phyloP scores from a whole-genome alignment of 202 grass and related monocot genomes.

The Alloteropsis angusta region DNA sequence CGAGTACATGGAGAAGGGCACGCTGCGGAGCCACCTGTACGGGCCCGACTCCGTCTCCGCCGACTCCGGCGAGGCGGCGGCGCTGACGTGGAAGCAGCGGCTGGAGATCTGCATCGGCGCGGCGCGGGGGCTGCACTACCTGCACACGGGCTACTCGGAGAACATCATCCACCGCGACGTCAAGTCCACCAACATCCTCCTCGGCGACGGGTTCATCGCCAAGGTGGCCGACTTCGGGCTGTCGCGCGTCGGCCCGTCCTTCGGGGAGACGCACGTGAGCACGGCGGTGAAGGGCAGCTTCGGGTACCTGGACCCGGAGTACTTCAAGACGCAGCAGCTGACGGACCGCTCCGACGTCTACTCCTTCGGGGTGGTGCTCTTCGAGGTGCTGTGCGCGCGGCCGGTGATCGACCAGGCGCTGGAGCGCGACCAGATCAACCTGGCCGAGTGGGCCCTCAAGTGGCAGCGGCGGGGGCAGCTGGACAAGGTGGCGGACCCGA shows the following conservation, averaged over 20 bases:
- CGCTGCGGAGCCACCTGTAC: slow-evolving; percentile 62
- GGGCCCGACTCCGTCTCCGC: not conserved
- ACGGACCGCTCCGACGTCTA: slow-evolving; percentile 84
- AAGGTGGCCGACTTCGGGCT: slow-evolving; percentile 93
- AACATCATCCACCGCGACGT: slow-evolving; percentile 94
- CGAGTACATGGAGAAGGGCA: slow-evolving; percentile 88
- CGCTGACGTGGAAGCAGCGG: slow-evolving; percentile 69
- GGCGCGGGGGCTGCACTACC: slow-evolving; percentile 66
- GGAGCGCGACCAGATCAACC: slow-evolving; percentile 60
- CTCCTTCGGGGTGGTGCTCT: slow-evolving; percentile 84
- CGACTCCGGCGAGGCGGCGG: not conserved
- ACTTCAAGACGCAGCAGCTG: slow-evolving; percentile 81
- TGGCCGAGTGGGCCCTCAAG: slow-evolving; percentile 64
- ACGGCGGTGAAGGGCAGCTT: slow-evolving; percentile 80
- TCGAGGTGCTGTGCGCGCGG: slow-evolving; percentile 78
- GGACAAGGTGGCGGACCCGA: slow-evolving; percentile 40
- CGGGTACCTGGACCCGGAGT: slow-evolving; percentile 79
- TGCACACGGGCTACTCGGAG: slow-evolving; percentile 66
- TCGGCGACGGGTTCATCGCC: slow-evolving; percentile 42
- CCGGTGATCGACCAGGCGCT: slow-evolving; percentile 64
- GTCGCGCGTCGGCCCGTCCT: slow-evolving; percentile 56
- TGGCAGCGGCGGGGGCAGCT: slow-evolving; percentile 42
- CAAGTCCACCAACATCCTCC: slow-evolving; percentile 95
- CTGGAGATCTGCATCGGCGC: slow-evolving; percentile 78
- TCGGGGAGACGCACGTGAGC: slow-evolving; percentile 70